phyloP scores from a whole-genome alignment of 2,329 filamentous ascomycete species.

The Exophiala phaeomuriformis region DNA sequence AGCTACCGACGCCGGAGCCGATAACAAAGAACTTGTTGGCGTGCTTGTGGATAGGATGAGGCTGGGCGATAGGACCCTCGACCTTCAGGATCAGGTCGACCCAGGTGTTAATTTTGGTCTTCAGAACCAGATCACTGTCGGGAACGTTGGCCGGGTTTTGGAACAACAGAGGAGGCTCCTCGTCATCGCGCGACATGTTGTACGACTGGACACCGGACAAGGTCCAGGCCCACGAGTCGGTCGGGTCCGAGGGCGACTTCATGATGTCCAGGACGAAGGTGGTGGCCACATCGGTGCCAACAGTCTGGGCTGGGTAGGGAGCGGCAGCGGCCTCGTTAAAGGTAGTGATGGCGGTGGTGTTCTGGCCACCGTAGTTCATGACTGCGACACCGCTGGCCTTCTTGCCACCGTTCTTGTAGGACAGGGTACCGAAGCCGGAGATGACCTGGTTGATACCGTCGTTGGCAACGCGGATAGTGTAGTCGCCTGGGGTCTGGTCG shows the following conservation, averaged over 20 bases:
- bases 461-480: conserved; percentile 46
- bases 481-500: conserved; percentile 33
- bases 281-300: conserved; percentile 40
- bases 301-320: conserved; percentile 44
- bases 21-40: conserved; percentile 54
- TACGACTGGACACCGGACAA: conserved; percentile 42
- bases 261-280: conserved; percentile 37
- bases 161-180: conserved; percentile 42
- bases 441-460: conserved; percentile 49
- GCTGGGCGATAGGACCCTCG: conserved; percentile 42
- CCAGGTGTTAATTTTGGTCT: conserved; percentile 45
- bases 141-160: conserved; percentile 33
- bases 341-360: conserved; percentile 35
- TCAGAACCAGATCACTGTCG: conserved; percentile 44
- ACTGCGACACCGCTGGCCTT: conserved; percentile 34
- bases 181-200: conserved; percentile 35
- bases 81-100: conserved; percentile 50
- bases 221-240: conserved; percentile 48
- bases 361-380: conserved; percentile 47
- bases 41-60: conserved; percentile 60
- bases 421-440: conserved; percentile 46
- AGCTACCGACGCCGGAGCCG: conserved; percentile 46
- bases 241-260: conserved; percentile 26
- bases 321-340: conserved; percentile 40
- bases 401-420: conserved; percentile 32